Base-by-base conservation (phyloP, 2,329 filamentous ascomycete species). In the Xylaria sp. region DNA sequence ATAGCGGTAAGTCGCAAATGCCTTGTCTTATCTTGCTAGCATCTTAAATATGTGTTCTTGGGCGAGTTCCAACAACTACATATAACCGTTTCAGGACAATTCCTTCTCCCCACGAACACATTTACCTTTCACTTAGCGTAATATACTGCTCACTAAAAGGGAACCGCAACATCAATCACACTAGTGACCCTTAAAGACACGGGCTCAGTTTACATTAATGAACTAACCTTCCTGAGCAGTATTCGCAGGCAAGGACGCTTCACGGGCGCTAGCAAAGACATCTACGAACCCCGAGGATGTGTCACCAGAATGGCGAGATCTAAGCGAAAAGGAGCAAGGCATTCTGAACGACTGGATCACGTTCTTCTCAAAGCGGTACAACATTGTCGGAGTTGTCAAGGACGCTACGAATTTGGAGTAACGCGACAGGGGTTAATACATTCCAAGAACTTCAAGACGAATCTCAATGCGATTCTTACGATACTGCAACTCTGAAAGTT, bases 341-440 rank as follows among this genome's bases (percentile, higher is more conserved):
- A 91, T 92, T 2, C 83, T 99, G 70, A 88, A 95, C 63, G 96
- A 99, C 80, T 99, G 96, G 96, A 89, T 91, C 72, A 97, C 92
- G 1, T 99, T 97, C 83, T 99, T 99, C 82, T 93, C 92, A 74
- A 99, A 98, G 85, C 88, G 96, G 67, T 99, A 99, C 84, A 98
- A 97, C 76, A 88, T 98, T 61, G 90, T 97, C 56, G 94, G 93
- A 15, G 80, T 85, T 65, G 88, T 92, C 18, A 82, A 86, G 69
- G 88, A 87, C 44, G 88, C 88, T 34, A 89, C 86, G 34, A 90
- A 90, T 76, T 81, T 83, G 76, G 86, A 85, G 64, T 83, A 76
- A 68, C 20, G 15, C 20, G 46, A n/a, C 55, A 44, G 20, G 50
- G 52, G n/a, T 39, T 28, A 6, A 23, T 56, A 60, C 44, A 69